Conservation (phyloP, 169 alveolate genomes). For the Cryptosporidium sp. region DNA sequence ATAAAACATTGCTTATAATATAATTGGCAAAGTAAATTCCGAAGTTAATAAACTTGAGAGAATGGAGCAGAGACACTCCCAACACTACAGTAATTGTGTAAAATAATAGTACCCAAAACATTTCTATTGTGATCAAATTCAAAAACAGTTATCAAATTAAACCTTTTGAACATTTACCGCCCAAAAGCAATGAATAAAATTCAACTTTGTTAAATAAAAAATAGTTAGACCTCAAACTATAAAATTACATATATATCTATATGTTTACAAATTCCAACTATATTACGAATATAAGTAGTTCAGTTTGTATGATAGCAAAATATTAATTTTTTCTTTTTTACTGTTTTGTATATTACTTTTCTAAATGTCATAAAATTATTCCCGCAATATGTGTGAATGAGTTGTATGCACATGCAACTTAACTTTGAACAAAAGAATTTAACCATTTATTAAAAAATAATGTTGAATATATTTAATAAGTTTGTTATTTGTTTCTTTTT, state of each 20-base stretch:
- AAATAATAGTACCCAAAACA: constrained; percentile 21
- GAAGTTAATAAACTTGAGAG: constrained; percentile 4
- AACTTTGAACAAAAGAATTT: not conserved
- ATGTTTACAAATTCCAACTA: too few relatives aligned
- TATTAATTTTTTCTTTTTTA: too few relatives aligned
- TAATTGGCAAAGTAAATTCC: not conserved
- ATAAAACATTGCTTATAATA: not conserved
- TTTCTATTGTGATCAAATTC: not conserved
- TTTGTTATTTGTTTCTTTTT: not conserved
- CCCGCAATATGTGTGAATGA: constrained; percentile 2
- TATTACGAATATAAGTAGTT: too few relatives aligned
- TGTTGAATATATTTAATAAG: not conserved
- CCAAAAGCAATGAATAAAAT: not conserved
- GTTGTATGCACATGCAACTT: not conserved
- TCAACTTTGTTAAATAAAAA: too few relatives aligned
- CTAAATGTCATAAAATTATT: not conserved
- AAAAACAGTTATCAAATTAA: not conserved
- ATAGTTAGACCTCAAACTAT: not conserved
- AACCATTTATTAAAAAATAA: not conserved
- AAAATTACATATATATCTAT: too few relatives aligned
- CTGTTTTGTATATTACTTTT: not conserved
- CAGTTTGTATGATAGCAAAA: too few relatives aligned
- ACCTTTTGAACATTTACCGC: not conserved
- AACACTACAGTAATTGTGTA: constrained; percentile 1
- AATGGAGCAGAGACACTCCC: constrained; percentile 41